These are phyloP conservation scores for Magnolia changhungtana DNA, from an alignment of 164 flowering plant genomes.

Conservation along the genomic window DNA sequence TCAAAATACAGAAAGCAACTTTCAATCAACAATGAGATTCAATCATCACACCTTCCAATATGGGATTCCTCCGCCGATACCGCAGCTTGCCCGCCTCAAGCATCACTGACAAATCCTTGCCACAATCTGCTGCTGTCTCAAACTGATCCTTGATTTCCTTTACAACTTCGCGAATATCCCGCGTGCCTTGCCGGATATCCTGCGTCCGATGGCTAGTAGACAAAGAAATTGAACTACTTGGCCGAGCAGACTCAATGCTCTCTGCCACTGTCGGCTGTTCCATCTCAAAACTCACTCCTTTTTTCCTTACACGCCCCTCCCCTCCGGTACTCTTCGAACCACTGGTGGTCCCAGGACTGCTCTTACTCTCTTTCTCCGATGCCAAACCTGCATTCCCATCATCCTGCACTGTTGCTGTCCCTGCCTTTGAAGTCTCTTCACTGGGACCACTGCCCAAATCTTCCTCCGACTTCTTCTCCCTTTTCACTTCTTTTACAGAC, in stretches of 20 bases:
- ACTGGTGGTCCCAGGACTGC: constrained; percentile 30
- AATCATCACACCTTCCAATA: constrained; percentile 52
- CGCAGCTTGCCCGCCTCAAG: constrained; percentile 84
- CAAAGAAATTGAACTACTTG: not conserved
- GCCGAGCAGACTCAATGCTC: constrained; percentile 2
- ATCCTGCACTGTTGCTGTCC: constrained; percentile 14
- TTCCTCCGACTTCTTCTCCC: constrained; percentile 22
- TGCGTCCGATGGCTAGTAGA: not conserved
- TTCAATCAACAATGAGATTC: not conserved
- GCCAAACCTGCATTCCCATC: constrained; percentile 13
- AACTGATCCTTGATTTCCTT: constrained; percentile 78
- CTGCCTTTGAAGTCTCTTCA: constrained; percentile 44
- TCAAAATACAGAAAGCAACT: not conserved
- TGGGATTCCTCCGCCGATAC: constrained; percentile 46
- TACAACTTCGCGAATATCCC: constrained; percentile 77
- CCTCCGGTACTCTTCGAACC: constrained; percentile 28
- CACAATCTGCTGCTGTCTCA: constrained; percentile 58
- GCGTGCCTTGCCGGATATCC: constrained; percentile 33
- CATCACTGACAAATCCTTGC: constrained; percentile 72
- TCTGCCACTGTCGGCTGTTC: constrained; percentile 2
- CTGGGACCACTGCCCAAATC: constrained; percentile 8
- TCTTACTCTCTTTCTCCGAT: constrained; percentile 25
- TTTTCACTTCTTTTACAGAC: constrained; percentile 23
- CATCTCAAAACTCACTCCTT: constrained; percentile 16
- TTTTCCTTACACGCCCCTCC: constrained; percentile 42